These are phyloP conservation scores for Gracilaria vermiculophylla DNA, from an alignment of 23 red algal genomes.

Conservation along the genomic window DNA sequence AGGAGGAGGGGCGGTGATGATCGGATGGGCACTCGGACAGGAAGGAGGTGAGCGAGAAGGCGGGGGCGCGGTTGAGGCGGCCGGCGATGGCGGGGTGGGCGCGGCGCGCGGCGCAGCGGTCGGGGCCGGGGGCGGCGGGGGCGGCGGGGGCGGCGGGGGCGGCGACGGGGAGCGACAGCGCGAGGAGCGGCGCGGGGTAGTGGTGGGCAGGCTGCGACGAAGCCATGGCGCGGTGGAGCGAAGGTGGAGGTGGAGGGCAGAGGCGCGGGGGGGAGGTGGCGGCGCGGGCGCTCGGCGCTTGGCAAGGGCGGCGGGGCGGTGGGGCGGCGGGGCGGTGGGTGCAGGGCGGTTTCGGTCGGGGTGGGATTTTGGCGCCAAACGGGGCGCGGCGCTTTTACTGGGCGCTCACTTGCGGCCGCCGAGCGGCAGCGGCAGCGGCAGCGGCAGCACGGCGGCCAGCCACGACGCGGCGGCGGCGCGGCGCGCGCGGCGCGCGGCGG, in stretches of 20 bases:
- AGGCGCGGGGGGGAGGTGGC: not conserved
- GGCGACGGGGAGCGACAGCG: not conserved
- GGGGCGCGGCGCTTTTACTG: not conserved
- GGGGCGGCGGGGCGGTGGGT: not conserved
- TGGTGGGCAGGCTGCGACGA: not conserved
- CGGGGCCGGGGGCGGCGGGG: not conserved
- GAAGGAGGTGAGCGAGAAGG: conserved; percentile 31
- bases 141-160: not conserved
- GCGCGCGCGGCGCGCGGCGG: no score
- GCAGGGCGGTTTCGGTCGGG: not conserved
- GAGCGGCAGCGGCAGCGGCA: no score
- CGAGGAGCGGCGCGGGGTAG: not conserved
- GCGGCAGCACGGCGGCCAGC: not conserved
- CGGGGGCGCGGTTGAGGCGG: conserved; percentile 1
- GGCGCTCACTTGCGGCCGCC: no score
- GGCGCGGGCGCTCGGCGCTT: not conserved
- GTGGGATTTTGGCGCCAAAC: not conserved
- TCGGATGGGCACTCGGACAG: not conserved
- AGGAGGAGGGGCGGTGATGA: not conserved
- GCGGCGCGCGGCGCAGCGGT: not conserved
- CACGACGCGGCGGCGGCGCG: no score
- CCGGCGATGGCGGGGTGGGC: conserved; percentile 13
- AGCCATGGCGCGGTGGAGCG: not conserved
- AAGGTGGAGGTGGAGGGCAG: not conserved
- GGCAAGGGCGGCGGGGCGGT: not conserved